These are phyloP conservation scores for Scortechinia acanthostroma DNA, from an alignment of 2,329 filamentous ascomycete genomes.

Conservation along the genomic window DNA sequence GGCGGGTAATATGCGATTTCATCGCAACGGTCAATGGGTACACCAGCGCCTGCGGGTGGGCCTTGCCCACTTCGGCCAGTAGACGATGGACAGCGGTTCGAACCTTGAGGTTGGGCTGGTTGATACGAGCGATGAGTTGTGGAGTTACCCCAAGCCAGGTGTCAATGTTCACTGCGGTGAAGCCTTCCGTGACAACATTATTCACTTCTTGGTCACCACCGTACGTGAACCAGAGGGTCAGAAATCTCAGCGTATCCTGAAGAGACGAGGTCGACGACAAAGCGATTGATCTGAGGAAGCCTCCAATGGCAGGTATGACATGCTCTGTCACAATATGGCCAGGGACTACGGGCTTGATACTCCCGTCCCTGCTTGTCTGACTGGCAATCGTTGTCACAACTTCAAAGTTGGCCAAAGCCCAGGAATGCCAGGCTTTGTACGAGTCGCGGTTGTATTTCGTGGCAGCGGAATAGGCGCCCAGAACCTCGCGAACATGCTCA, in stretches of 20 bases:
- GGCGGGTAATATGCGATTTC: conserved; percentile 69
- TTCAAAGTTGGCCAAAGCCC: conserved; percentile 97
- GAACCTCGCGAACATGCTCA: conserved; percentile 77
- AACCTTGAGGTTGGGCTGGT: conserved; percentile 84
- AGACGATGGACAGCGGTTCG: conserved; percentile 87
- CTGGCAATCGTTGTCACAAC: conserved; percentile 58
- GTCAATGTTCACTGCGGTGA: conserved; percentile 85
- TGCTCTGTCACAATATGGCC: conserved; percentile 45
- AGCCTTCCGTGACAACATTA: conserved; percentile 79
- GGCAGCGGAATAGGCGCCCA: conserved; percentile 83
- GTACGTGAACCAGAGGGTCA: conserved; percentile 95
- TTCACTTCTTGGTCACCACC: conserved; percentile 86
- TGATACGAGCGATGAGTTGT: conserved; percentile 93
- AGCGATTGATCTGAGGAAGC: conserved; percentile 96
- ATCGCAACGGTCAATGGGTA: conserved; percentile 96
- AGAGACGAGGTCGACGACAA: conserved; percentile 76
- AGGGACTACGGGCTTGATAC: conserved; percentile 15
- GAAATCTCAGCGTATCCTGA: conserved; percentile 84
- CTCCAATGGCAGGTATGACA: conserved; percentile 87
- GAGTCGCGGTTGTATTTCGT: conserved; percentile 90
- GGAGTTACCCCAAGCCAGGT: conserved; percentile 98
- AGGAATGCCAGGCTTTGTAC: conserved; percentile 99
- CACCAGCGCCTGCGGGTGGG: conserved; percentile 90
- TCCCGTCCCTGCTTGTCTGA: conserved; percentile 49
- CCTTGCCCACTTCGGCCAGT: conserved; percentile 83